Base-by-base conservation (phyloP, 2,329 filamentous ascomycete genomes). In the Verticillium isaacii region DNA sequence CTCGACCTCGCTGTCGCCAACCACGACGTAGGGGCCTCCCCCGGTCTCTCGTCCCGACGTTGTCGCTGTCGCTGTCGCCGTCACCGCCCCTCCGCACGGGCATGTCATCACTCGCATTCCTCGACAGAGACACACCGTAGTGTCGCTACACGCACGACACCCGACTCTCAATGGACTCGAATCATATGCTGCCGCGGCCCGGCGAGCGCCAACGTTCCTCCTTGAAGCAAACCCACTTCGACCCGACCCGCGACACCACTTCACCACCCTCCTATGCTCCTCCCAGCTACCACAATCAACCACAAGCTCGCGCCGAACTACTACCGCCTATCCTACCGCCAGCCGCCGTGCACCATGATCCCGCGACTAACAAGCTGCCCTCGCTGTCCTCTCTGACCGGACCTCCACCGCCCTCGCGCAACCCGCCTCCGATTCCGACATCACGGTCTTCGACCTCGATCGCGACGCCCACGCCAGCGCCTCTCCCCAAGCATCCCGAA, bases 111-210 rank as follows among this genome's bases (percentile, higher is more conserved):
- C 41, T 54, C 23, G 58, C 58, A 54, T 59, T 59, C 58, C 58
- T 45, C 29, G 57, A 39, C 57, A n/a, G 25, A 32, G 57, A 58
- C 36, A 58, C 57, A 41, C 39, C 23, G 36, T 58, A 58, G 57
- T 50, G 41, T n/a, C 12, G 41, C 19, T n/a, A 50, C 41, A 50
- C 19, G 11, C 6, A 9, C n/a, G 41, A 50, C 41, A 19, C 41
- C n/a, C 41, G 19, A 23, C 54, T 14, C 54, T 34, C 50, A 52
- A 78, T 78, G 74, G 78, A 78, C 68, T 73, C 74, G 65, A 76
- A 76, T 80, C 80, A 80, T 78, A 80, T 81, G 78, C 74, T 78
- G 68, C 68, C 71, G 60, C 68, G 68, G 62, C 71, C 67, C 63
- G 64, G 68, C 68, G 66, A 68, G 65, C 61, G 67, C 36, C 32